Evolutionary conservation across 768 basidiomycete species (phyloP).

Genomic region (Pleurotus salmoneostramineus): DNA sequence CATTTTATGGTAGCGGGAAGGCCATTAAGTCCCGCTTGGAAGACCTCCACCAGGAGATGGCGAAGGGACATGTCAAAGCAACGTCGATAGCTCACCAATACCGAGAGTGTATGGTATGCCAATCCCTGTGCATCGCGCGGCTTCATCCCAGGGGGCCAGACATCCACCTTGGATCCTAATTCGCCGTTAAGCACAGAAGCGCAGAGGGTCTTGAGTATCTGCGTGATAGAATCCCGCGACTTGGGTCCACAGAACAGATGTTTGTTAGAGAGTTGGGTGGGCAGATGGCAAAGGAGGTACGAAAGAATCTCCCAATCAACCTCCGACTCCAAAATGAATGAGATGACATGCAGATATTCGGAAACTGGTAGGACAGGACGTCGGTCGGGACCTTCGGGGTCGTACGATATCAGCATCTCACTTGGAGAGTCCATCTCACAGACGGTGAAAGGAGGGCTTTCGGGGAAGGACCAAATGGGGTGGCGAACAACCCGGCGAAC

Average conservation of each 20-base stretch:
- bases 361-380: conserved; percentile 67
- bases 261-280: conserved; percentile 90
- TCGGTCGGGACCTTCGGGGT: conserved; percentile 40
- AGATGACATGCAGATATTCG: conserved; percentile 60
- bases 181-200: conserved; percentile 55
- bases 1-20: conserved; percentile 79
- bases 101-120: conserved; percentile 82
- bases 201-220: conserved; percentile 66
- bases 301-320: conserved; percentile 91
- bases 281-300: conserved; percentile 88
- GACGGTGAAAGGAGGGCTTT: conserved; percentile 53
- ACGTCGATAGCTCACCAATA: conserved; percentile 81
- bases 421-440: conserved; percentile 58
- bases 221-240: conserved; percentile 57
- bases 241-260: conserved; percentile 93
- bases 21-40: conserved; percentile 65
- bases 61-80: conserved; percentile 69
- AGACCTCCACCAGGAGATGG: conserved; percentile 70
- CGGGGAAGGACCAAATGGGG: conserved; percentile 68
- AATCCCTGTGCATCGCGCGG: conserved; percentile 82
- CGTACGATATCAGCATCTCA: conserved; percentile 65
- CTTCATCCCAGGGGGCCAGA: conserved; percentile 61
- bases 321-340: conserved; percentile 67
- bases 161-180: conserved; percentile 52
- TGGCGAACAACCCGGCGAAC: conserved; percentile 19